phyloP scores from a whole-genome alignment of 257 asterid species.

The Salvia rosmarinus region DNA sequence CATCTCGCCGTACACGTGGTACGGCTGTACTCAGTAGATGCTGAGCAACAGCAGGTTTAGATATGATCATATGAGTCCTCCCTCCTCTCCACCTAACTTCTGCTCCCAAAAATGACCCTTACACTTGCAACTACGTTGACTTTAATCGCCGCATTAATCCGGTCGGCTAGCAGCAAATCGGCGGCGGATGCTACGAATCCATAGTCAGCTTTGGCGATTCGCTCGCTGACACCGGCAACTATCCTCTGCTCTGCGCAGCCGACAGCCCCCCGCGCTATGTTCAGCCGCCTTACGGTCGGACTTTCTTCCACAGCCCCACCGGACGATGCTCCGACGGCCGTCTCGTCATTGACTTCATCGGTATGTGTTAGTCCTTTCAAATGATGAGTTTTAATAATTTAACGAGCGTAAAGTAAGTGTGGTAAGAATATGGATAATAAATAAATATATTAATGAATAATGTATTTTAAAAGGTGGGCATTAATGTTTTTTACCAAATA shows the following conservation, averaged over 20 bases:
- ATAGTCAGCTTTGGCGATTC: conserved; percentile 56
- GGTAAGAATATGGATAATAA: no score
- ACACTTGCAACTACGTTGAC: conserved; percentile 2
- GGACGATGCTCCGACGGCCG: conserved; percentile 66
- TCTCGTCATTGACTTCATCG: conserved; percentile 63
- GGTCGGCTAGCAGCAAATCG: conserved; percentile 5
- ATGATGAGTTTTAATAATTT: no score
- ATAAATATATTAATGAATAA: no score
- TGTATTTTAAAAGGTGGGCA: no score
- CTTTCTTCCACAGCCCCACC: conserved; percentile 58
- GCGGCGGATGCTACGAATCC: conserved; percentile 42
- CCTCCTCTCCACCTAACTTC: neutral
- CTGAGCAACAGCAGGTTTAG: no score
- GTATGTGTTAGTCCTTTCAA: no score
- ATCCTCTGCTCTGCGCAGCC: conserved; percentile 24
- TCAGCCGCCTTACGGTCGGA: conserved; percentile 54
- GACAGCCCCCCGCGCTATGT: conserved; percentile 8
- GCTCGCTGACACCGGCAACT: conserved; percentile 55
- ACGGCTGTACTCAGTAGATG: no score
- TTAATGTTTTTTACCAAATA: no score
- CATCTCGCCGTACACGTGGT: no score
- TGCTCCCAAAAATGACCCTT: neutral
- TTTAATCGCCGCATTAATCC: neutral
- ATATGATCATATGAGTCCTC: no score
- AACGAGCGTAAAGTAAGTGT: no score